Conservation (phyloP, 768 basidiomycete genomes). For the Leccinum sublutescens region DNA sequence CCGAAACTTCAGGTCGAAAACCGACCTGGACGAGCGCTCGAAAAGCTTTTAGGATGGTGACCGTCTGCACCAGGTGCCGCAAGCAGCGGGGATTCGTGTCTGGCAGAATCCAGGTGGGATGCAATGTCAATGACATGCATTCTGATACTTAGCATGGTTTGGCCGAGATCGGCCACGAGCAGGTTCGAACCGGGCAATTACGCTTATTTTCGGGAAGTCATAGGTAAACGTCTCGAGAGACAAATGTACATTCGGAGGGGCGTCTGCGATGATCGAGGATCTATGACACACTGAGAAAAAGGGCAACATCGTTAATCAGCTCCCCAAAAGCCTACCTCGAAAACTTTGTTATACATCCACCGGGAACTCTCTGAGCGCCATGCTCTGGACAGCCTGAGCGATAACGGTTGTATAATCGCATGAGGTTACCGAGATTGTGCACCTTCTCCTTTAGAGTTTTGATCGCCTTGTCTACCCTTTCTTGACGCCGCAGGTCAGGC, state of each 20-base stretch:
- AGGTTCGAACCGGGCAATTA: constrained; percentile 27
- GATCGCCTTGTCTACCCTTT: constrained; percentile 10
- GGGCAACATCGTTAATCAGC: neutral
- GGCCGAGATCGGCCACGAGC: neutral
- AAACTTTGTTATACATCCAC: constrained; percentile 35
- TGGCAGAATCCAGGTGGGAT: constrained; percentile 45
- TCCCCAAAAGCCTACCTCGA: neutral
- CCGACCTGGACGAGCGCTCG: constrained; percentile 65
- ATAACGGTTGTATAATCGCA: constrained; percentile 36
- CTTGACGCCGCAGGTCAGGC: constrained; percentile 15
- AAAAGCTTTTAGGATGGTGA: constrained; percentile 80
- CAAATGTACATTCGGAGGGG: constrained; percentile 10
- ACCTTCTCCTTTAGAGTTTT: neutral
- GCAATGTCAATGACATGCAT: constrained; percentile 38
- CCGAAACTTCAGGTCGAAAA: constrained; percentile 60
- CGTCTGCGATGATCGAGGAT: no score
- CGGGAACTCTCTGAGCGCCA: constrained; percentile 41
- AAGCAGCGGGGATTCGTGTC: constrained; percentile 3
- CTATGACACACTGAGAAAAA: neutral
- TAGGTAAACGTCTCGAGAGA: constrained; percentile 23
- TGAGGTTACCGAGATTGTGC: constrained; percentile 34
- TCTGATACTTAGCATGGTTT: constrained; percentile 10
- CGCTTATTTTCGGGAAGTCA: constrained; percentile 15
- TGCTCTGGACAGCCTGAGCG: constrained; percentile 24
- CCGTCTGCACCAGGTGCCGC: constrained; percentile 25